These are phyloP conservation scores for Kregervanrija pseudodelftensis DNA, from an alignment of 805 yeast genomes.

Conservation along the genomic window DNA sequence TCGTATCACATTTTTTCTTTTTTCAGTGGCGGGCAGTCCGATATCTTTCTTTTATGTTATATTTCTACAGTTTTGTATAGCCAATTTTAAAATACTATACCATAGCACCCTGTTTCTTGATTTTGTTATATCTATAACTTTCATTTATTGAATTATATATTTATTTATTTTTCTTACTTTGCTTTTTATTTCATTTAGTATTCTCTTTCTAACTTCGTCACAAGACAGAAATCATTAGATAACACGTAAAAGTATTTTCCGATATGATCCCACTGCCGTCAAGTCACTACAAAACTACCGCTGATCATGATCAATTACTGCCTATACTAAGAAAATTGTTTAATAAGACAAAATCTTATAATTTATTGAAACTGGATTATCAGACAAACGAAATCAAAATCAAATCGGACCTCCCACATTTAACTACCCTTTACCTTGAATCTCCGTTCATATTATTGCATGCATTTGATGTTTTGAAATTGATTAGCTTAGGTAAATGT, in stretches of 20 bases:
- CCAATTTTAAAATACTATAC: no score
- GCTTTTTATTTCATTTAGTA: neutral
- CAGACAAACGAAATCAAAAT: conserved; percentile 3
- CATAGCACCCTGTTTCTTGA: no score
- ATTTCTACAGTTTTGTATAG: no score
- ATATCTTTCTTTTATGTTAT: no score
- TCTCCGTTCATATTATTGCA: conserved; percentile 25
- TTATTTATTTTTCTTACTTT: neutral
- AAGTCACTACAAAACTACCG: neutral
- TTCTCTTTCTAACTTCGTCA: no score
- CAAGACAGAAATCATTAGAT: no score
- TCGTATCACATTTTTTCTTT: no score
- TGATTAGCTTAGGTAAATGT: conserved; percentile 25
- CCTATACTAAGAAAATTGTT: conserved; percentile 4
- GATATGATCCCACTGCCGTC: conserved; percentile 4
- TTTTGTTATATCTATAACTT: no score
- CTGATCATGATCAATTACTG: neutral
- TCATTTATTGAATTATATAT: neutral
- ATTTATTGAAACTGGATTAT: conserved; percentile 6
- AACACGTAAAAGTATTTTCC: neutral
- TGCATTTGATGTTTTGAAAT: conserved; percentile 17
- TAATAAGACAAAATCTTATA: conserved; percentile 5
- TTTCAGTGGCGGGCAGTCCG: no score
- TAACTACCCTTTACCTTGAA: conserved; percentile 21
- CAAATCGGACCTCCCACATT: conserved; percentile 3